Percentiles rank a stretch among this genome's conserved stretches.
These are phyloP conservation scores for Leccinum rimulosum DNA, from an alignment of 768 basidiomycete species.

Conservation along the genomic window DNA sequence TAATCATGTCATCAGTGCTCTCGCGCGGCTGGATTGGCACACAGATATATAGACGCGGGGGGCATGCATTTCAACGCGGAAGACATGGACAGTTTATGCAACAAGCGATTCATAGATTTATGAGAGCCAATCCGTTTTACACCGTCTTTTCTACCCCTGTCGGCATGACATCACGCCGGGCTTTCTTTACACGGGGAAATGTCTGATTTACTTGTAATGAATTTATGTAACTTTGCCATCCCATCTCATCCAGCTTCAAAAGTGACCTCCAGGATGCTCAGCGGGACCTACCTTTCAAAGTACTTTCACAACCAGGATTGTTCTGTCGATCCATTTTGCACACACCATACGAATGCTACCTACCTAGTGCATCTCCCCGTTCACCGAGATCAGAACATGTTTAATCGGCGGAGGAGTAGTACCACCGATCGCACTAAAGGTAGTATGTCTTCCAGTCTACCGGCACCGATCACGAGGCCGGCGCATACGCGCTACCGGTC, in stretches of 20 bases:
- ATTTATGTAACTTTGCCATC: conserved; percentile 2
- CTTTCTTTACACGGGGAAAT: conserved; percentile 5
- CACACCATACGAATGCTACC: conserved; percentile 2
- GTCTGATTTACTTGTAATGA: conserved; percentile 14
- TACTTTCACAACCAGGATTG: not conserved
- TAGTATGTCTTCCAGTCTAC: not conserved
- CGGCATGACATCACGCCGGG: conserved; percentile 2
- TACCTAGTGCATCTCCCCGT: not conserved
- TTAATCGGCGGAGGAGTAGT: not conserved
- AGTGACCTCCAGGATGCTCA: not conserved
- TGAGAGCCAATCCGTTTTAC: conserved; percentile 16
- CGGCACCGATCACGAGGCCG: not conserved
- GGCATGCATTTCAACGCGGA: conserved; percentile 16
- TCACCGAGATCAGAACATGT: not conserved
- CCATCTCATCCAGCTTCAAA: conserved; percentile 1
- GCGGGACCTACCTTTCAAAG: not conserved
- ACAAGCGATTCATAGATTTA: conserved; percentile 24
- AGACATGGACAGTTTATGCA: conserved; percentile 20
- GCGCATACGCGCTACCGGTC: not conserved
- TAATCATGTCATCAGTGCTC: conserved; percentile 8
- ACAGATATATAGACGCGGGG: conserved; percentile 15
- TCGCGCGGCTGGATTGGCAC: conserved; percentile 8
- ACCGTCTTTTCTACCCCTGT: conserved; percentile 14
- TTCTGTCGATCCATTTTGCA: conserved; percentile 1
- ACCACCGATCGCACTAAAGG: not conserved